Base-by-base conservation (phyloP, 1,139 yeast genomes). In the Saccharomyces hybrid region DNA sequence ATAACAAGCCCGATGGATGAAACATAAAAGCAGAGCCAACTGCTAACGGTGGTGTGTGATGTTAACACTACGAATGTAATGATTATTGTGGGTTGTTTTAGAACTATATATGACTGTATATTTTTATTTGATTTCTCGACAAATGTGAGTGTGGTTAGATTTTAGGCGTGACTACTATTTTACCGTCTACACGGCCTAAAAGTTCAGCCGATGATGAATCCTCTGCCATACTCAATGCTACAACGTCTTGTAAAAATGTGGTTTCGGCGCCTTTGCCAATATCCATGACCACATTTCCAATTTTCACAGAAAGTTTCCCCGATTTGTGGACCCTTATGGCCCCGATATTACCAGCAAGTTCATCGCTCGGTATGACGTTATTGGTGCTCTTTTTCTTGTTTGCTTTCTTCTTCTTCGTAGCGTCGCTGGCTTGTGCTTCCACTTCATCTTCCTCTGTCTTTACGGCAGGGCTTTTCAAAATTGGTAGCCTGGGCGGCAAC, bases 211-310 rank as follows among this genome's bases (percentile, higher is more conserved):
- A 23, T 11, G 47, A 34, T 32, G 74, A 77, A 23, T 75, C 76
- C 42, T 77, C 76, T 14, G 73, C 75, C 32, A 68, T 62, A 50
- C 83, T 81, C 31, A 88, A 63, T n/a, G 82, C 74, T 7, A 86
- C 83, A 26, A 88, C 75, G 60, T 88, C 93, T 67, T 90, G 97
- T 49, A 86, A 71, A 62, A 88, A 85, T n/a, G 80, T 78, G 11
- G 86, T 73, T 11, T 83, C 79, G 1, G 86, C 82, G n/a, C 97
- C 97, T 64, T 81, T 79, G 5, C 84, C 76, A 9, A 89, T 82
- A 57, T 84, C 86, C 78, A 90, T 78, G 14, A 78, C 75, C 42
- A 83, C 79, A 54, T 84, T 80, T 8, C 96, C 97, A 54, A 90
- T 74, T 57, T 81, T 80, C 70, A 90, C 80, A 11, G 93, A 78